These are phyloP conservation scores for Martensiomyces pterosporus DNA, from an alignment of 192 early-diverging fungal genomes.

Conservation along the genomic window DNA sequence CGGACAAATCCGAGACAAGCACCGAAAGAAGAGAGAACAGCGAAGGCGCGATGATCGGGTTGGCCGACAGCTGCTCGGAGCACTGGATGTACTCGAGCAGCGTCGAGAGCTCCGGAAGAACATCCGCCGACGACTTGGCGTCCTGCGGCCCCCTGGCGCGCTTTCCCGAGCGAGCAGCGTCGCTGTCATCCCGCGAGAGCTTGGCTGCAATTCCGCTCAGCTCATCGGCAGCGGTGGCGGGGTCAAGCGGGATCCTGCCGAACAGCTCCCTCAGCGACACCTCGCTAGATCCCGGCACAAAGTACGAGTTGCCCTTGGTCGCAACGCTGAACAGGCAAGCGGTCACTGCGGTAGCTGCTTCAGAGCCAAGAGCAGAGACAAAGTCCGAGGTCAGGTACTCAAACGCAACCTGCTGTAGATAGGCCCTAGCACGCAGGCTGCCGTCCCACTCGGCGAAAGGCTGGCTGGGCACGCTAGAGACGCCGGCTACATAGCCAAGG, in stretches of 20 bases:
- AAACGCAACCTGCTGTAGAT: slow-evolving; percentile 37
- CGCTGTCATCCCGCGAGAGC: slow-evolving; percentile 9
- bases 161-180: slow-evolving; percentile 23
- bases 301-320: slow-evolving; percentile 19
- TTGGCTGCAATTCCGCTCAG: slow-evolving; percentile 14
- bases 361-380: slow-evolving; percentile 11
- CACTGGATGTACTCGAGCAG: slow-evolving; percentile 75
- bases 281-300: slow-evolving; percentile 3
- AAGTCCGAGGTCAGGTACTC: slow-evolving; percentile 22
- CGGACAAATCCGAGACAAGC: slow-evolving; percentile 54
- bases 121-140: slow-evolving; percentile 19
- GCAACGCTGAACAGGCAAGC: slow-evolving; percentile 24
- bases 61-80: slow-evolving; percentile 50
- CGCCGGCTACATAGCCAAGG: slow-evolving; percentile 18
- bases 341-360: slow-evolving; percentile 11
- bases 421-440: slow-evolving; percentile 10
- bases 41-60: slow-evolving; percentile 55
- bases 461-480: neutral
- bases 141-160: slow-evolving; percentile 15
- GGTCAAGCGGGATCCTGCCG: slow-evolving; percentile 20
- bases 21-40: slow-evolving; percentile 70
- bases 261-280: slow-evolving; percentile 32
- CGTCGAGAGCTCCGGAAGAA: slow-evolving; percentile 56
- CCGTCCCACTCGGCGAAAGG: neutral
- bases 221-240: slow-evolving; percentile 23